Conservation (phyloP, 176 grass and related monocot genomes). For the Miscanthus lutarioriparius region DNA sequence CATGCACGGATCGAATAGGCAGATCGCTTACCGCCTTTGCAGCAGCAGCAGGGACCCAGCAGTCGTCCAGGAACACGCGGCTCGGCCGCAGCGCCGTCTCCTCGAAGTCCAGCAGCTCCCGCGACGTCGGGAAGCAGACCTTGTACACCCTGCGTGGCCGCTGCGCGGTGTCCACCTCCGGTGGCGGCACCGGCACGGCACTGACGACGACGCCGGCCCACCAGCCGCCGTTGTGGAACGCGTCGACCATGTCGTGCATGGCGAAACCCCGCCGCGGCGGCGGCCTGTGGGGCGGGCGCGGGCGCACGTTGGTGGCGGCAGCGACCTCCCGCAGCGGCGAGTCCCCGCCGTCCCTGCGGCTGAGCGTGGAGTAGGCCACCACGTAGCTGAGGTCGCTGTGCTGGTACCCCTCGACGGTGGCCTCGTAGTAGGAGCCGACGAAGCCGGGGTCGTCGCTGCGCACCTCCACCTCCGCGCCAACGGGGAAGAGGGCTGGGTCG, state of each 20-base stretch:
- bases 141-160: conserved; percentile 10
- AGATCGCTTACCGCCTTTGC: conserved; percentile 28
- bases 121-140: conserved; percentile 62
- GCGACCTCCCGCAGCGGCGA: conserved; percentile 10
- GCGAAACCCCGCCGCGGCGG: background rate
- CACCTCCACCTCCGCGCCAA: conserved; percentile 38
- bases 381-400: conserved; percentile 9
- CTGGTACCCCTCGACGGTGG: background rate
- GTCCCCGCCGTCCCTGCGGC: background rate
- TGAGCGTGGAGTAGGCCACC: conserved; percentile 38
- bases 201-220: conserved; percentile 57
- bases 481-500: background rate
- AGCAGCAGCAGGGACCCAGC: conserved; percentile 46
- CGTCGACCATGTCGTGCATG: conserved; percentile 55
- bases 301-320: conserved; percentile 22
- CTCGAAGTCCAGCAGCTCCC: conserved; percentile 59
- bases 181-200: background rate
- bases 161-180: background rate
- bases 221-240: conserved; percentile 71
- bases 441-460: conserved; percentile 25
- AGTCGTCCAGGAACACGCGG: conserved; percentile 23
- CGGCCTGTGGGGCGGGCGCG: background rate
- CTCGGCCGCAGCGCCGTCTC: conserved; percentile 45
- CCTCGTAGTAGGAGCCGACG: conserved; percentile 38
- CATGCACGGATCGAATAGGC: background rate